Conservation (phyloP, 192 early-diverging fungal genomes). For the Entomortierella parvispora region DNA sequence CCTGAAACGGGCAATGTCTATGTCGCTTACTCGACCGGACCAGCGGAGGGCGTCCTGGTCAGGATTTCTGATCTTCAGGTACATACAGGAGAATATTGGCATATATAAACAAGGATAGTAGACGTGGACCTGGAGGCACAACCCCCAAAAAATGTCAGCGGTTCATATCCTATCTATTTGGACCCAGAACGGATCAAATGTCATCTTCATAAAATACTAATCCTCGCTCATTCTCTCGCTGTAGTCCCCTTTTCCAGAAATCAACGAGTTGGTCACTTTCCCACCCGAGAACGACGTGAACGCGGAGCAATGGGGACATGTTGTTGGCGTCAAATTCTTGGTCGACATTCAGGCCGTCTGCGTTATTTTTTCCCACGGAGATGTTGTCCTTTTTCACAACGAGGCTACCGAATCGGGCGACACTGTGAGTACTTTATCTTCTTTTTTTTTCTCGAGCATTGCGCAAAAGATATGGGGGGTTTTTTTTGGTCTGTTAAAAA, state of each 20-base stretch:
- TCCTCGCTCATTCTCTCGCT: background rate
- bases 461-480: background rate
- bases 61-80: constrained; percentile 45
- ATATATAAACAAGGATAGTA: background rate
- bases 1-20: constrained; percentile 63
- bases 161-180: background rate
- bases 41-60: constrained; percentile 42
- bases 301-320: constrained; percentile 38
- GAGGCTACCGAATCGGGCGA: constrained; percentile 54
- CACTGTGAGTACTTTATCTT: background rate
- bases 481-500: no score
- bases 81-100: no score
- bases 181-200: background rate
- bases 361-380: constrained; percentile 62
- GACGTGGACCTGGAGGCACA: background rate
- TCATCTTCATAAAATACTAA: background rate
- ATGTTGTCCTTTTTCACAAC: constrained; percentile 63
- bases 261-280: constrained; percentile 41
- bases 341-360: constrained; percentile 66
- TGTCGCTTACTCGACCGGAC: constrained; percentile 56
- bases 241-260: constrained; percentile 45
- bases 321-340: constrained; percentile 63
- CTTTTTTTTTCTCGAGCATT: background rate
- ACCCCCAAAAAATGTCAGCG: background rate
- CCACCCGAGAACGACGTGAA: constrained; percentile 36